Evolutionary conservation across 2,329 filamentous ascomycete genomes (phyloP), one percentile per base, ranked within the genome.

Genomic region (Bertia moriformis): DNA sequence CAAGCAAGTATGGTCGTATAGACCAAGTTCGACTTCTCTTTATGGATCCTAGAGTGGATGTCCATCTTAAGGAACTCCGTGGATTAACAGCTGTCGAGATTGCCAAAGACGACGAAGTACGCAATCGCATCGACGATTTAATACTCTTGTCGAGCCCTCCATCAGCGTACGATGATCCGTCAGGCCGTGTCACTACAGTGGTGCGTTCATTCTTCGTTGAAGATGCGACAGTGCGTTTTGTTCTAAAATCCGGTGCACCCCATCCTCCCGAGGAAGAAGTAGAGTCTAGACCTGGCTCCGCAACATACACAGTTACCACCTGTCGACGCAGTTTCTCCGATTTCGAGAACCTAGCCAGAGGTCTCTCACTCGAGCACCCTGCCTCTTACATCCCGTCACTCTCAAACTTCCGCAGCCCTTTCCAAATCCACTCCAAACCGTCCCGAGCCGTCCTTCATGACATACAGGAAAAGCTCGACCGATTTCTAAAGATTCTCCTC

Each of bases 151-250:
- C 83, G 15, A 77, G 17, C 15, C 15, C 32, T 7, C 32, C 32
- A 13, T 35, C 32, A 17, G 15, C 78, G 54, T 67, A 73, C 1
- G 68, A 83, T 4, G 78, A 75, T 10, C 36, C 17, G 7, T 86
- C 93, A 47, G 81, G 81, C 3, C 76, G 89, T 18, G 88, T 88
- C 17, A 96, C 91, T 1, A 86, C 86, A 1, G 88, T 96, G 1
- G 91, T 98, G 1, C 74, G 91, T 41, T 91, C 88, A 0, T 95
- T 93, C 59, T 96, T 98, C 50, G 88, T 98, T 10, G 91, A 98
- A 60, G 91, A 98, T 59, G 88, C 84, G 7, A 93, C 84, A 1
- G 83, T 96, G 39, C 79, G 91, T 30, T 77, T 96, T 37, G 86
- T 98, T 14, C 67, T 98, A 44, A 98, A 98, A 55, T 95, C 89